Evolutionary conservation across 1,284 basidiomycete genomes (phyloP).

Genomic region (Pyrrhoderma noxium): DNA sequence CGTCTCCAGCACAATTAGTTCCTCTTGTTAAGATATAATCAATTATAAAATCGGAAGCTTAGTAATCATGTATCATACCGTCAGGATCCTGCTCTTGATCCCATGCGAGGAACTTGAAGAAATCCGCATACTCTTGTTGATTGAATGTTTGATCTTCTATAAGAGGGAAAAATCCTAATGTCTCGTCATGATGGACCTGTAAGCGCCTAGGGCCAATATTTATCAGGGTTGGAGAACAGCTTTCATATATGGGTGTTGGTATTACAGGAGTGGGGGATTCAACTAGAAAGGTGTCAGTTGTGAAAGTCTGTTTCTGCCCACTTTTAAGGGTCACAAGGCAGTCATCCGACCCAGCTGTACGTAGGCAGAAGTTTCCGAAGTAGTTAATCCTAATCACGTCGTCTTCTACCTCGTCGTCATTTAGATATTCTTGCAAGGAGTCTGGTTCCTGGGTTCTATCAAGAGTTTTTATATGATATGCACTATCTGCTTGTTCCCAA

Average conservation of each 20-base stretch:
- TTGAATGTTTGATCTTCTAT: conserved; percentile 5
- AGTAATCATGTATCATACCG: not conserved
- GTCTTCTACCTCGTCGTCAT: no score
- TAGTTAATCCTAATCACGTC: no score
- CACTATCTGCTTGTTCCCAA: conserved; percentile 2
- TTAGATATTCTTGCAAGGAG: no score
- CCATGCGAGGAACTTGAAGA: conserved; percentile 1
- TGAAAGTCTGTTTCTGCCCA: no score
- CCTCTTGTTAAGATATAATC: not conserved
- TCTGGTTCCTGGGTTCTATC: no score
- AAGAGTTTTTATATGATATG: no score
- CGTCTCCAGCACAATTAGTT: conserved; percentile 8
- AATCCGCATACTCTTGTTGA: not conserved
- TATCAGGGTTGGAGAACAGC: conserved; percentile 4
- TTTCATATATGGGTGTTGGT: conserved; percentile 1
- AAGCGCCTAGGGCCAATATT: conserved; percentile 1
- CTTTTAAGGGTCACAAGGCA: no score
- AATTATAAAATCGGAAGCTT: not conserved
- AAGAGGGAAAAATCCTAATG: conserved; percentile 3
- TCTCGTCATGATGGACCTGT: not conserved
- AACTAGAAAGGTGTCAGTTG: no score
- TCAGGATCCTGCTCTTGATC: not conserved
- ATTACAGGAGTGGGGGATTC: no score
- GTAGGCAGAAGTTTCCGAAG: no score
- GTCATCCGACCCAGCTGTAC: no score